Base-by-base conservation (phyloP, 2,329 filamentous ascomycete genomes). In the Xylariaceae sp. region DNA sequence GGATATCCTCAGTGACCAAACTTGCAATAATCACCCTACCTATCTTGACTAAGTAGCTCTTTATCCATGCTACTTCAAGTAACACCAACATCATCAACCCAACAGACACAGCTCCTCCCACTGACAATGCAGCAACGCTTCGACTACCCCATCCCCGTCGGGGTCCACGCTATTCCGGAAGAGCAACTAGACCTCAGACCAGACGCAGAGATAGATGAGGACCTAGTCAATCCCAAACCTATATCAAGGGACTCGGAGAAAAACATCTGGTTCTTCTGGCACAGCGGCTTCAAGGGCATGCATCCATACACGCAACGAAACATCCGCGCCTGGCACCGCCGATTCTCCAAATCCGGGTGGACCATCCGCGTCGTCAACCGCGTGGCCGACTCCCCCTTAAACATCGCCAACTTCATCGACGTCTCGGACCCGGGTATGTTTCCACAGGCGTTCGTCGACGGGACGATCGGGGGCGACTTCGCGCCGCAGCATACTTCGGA, bases 191-290 rank as follows among this genome's bases (percentile, higher is more conserved):
- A 78, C 46, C 59, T 70, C 3, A 67, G 74, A 7, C 54, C 73
- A 3, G 74, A 77, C 40, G 49, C 60, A 3, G 68, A 72, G 46
- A 62, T 77, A 22, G 74, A 77, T 45, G 43, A 64, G 14, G 65
- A 66, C 10, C 52, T 77, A 22, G 53, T 68, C 1, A 56, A 71
- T 40, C 69, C 68, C 1, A 54, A 51, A 17, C 64, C 70, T 17
- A 58, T 73, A 22, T 56, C 62, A 34, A 4, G 16, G 0, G 58
- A 62, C 19, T 48, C 45, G 22, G 67, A 71, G 37, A 80, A 80
- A 57, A 78, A 79, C 38, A 63, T 80, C 21, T 82, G 76, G 69
- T 76, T 79, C 56, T 81, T 78, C 62, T 82, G 77, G 77, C 68
- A 80, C 56, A 63, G 62, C 3, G 77, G 77, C 22, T 74, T 70